These are phyloP conservation scores for Backusella liffmaniae DNA, from an alignment of 192 early-diverging fungal species.

Conservation along the genomic window DNA sequence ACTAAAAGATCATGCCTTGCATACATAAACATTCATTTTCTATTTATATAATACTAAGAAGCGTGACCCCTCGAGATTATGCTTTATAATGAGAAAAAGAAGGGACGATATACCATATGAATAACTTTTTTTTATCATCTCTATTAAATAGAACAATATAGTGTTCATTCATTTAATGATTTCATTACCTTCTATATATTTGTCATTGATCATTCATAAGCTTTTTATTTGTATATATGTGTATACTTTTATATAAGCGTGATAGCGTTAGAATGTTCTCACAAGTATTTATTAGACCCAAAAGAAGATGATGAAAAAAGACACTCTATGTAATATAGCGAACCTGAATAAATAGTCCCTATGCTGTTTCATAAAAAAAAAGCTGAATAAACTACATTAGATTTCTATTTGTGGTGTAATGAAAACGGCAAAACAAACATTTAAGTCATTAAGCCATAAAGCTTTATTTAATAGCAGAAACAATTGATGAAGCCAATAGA, in stretches of 20 bases:
- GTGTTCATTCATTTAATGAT: neutral
- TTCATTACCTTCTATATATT: neutral
- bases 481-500: neutral
- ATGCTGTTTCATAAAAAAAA: neutral
- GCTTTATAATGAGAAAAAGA: neutral
- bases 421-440: neutral
- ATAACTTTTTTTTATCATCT: neutral
- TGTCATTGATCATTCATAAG: neutral
- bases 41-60: neutral
- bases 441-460: neutral
- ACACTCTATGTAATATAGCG: neutral
- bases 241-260: neutral
- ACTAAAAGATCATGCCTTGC: neutral
- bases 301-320: neutral
- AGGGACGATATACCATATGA: neutral
- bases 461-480: neutral
- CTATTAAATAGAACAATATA: neutral
- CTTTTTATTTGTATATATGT: neutral
- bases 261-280: neutral
- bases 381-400: neutral
- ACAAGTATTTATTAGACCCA: neutral
- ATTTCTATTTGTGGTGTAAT: neutral
- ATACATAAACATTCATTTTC: neutral
- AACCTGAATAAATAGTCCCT: neutral
- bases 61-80: slow-evolving; percentile 1